phyloP scores from a whole-genome alignment of 2,329 filamentous ascomycete genomes.

The Curvularia lunata region DNA sequence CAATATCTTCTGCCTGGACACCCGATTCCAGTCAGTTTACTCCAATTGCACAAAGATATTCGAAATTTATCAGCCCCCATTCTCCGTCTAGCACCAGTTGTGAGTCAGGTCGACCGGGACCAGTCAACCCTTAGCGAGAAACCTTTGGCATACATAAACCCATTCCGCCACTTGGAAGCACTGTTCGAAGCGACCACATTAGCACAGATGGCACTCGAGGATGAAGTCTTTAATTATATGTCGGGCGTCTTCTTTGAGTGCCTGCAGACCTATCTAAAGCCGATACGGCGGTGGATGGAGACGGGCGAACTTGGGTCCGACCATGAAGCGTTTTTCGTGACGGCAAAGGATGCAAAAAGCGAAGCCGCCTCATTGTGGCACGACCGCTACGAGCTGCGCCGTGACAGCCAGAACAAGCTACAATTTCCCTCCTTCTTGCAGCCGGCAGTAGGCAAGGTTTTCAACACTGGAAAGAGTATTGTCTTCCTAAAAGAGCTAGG shows the following conservation, averaged over 20 bases:
- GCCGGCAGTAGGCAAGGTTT: constrained; percentile 72
- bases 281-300: constrained; percentile 85
- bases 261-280: constrained; percentile 80
- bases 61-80: constrained; percentile 62
- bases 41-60: constrained; percentile 66
- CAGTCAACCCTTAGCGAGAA: constrained; percentile 55
- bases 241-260: constrained; percentile 78
- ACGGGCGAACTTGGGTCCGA: constrained; percentile 70
- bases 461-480: constrained; percentile 87
- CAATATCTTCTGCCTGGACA: constrained; percentile 62
- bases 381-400: constrained; percentile 72
- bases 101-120: constrained; percentile 44
- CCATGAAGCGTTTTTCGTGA: constrained; percentile 78
- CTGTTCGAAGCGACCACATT: constrained; percentile 74
- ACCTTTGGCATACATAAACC: constrained; percentile 46
- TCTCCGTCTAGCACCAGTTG: constrained; percentile 65
- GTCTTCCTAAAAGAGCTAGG: constrained; percentile 79
- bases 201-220: constrained; percentile 73
- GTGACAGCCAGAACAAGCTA: constrained; percentile 64
- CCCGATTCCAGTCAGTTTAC: constrained; percentile 69
- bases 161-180: constrained; percentile 79
- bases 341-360: constrained; percentile 61
- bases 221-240: constrained; percentile 66
- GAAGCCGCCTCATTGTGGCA: constrained; percentile 76
- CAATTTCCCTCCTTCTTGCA: constrained; percentile 78